Evolutionary conservation across 2,329 filamentous ascomycete species (phyloP).

Genomic region (Trichothecium sympodiale): DNA sequence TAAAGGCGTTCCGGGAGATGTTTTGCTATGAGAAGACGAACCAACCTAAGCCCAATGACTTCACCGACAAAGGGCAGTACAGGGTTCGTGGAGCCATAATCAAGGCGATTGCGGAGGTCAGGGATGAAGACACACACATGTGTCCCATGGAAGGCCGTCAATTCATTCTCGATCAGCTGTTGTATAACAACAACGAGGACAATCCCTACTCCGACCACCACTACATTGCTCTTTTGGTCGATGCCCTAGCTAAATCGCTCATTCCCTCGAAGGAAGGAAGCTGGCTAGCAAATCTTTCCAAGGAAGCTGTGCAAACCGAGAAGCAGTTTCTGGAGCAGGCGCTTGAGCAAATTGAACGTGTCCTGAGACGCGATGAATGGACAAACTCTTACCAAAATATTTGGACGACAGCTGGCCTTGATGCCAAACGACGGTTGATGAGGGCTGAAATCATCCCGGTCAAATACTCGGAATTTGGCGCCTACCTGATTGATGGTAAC

Average conservation of each 20-base stretch:
- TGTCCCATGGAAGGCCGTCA: conserved; percentile 69
- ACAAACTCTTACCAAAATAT: conserved; percentile 57
- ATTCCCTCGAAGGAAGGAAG: conserved; percentile 37
- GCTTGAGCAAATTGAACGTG: conserved; percentile 54
- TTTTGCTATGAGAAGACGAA: conserved; percentile 72
- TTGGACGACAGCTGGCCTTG: conserved; percentile 50
- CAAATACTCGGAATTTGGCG: conserved; percentile 44
- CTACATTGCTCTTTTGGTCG: conserved; percentile 74
- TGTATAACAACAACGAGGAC: conserved; percentile 88
- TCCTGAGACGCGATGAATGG: conserved; percentile 58
- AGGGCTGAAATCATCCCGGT: conserved; percentile 49
- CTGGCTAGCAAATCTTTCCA: conserved; percentile 31
- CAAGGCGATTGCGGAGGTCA: conserved; percentile 66
- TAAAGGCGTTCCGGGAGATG: conserved; percentile 76
- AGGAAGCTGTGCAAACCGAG: conserved; percentile 32
- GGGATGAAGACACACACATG: conserved; percentile 57
- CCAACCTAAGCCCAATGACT: conserved; percentile 84
- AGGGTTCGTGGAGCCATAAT: conserved; percentile 76
- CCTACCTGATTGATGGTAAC: conserved; percentile 55
- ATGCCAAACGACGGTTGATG: conserved; percentile 52
- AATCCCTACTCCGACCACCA: conserved; percentile 84
- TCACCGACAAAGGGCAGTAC: conserved; percentile 76
- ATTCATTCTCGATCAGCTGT: conserved; percentile 80
- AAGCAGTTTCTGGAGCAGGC: conserved; percentile 39
- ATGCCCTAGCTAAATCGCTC: conserved; percentile 46